phyloP scores from a whole-genome alignment of 2,329 filamentous ascomycete genomes.

The Mariannaea elegans region DNA sequence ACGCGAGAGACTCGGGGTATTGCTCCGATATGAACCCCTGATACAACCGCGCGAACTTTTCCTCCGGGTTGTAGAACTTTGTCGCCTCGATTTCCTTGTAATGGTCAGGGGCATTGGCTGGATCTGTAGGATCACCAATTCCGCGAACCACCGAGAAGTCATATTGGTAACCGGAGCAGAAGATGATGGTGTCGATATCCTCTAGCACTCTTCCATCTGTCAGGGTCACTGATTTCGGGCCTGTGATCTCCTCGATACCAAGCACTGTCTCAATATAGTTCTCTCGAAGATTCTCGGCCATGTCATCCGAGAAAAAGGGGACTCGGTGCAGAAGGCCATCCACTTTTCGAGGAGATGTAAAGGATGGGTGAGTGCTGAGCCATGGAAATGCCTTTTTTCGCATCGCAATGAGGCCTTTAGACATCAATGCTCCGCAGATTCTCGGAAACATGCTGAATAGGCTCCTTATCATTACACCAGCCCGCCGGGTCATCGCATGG shows the following conservation, averaged over 20 bases:
- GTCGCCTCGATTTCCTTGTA: slow-evolving; percentile 34
- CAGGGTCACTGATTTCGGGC: slow-evolving; percentile 40
- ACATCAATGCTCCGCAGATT: slow-evolving; percentile 25
- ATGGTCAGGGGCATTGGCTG: slow-evolving; percentile 38
- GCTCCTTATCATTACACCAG: slow-evolving; percentile 31
- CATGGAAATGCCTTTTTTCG: slow-evolving; percentile 35
- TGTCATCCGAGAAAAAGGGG: slow-evolving; percentile 42
- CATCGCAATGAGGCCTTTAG: slow-evolving; percentile 23
- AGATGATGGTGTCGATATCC: slow-evolving; percentile 46
- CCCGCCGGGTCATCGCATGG: slow-evolving; percentile 44
- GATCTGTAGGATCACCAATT: slow-evolving; percentile 39
- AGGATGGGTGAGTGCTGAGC: slow-evolving; percentile 24
- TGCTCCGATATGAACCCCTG: slow-evolving; percentile 44
- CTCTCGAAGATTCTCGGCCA: slow-evolving; percentile 39
- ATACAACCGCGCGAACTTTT: slow-evolving; percentile 42
- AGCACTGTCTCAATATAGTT: slow-evolving; percentile 39
- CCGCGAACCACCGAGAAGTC: slow-evolving; percentile 43
- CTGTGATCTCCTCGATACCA: slow-evolving; percentile 41
- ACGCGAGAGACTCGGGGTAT: slow-evolving; percentile 44
- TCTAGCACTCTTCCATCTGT: slow-evolving; percentile 43
- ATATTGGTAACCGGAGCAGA: slow-evolving; percentile 45
- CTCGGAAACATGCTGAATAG: slow-evolving; percentile 25
- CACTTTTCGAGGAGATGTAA: slow-evolving; percentile 22
- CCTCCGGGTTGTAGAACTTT: slow-evolving; percentile 30
- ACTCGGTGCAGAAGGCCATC: slow-evolving; percentile 36